Conservation (phyloP, 1,139 yeast species). For the Lodderomyces margitis region DNA sequence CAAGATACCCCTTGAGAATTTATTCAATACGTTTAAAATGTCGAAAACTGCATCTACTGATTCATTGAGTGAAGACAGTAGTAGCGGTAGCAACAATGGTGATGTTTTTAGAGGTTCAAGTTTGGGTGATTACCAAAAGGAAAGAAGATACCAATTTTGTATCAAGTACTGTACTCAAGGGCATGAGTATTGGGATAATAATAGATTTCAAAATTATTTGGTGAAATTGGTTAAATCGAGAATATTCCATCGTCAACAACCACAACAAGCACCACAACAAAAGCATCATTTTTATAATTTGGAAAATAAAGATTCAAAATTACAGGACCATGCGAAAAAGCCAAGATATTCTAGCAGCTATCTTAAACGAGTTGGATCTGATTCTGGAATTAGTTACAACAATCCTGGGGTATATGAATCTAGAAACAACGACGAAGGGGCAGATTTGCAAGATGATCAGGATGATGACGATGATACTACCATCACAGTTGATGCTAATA, state of each 20-base stretch:
- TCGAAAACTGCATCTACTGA: slow-evolving; percentile 11
- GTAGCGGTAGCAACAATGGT: neutral
- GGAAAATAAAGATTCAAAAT: slow-evolving; percentile 9
- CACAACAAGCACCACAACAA: slow-evolving; percentile 2
- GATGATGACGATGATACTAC: slow-evolving; percentile 25
- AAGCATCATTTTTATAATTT: neutral
- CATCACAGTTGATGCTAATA: slow-evolving; percentile 14
- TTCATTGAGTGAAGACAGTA: slow-evolving; percentile 9
- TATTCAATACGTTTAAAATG: slow-evolving; percentile 32
- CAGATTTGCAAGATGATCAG: slow-evolving; percentile 3
- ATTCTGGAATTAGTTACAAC: slow-evolving; percentile 20
- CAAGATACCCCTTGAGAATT: slow-evolving; percentile 45
- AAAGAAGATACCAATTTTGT: slow-evolving; percentile 47
- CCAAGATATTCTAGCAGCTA: slow-evolving; percentile 44
- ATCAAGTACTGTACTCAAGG: slow-evolving; percentile 52
- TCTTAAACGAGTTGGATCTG: slow-evolving; percentile 36
- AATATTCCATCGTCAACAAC: slow-evolving; percentile 10
- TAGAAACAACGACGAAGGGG: neutral
- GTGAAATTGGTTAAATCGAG: slow-evolving; percentile 40
- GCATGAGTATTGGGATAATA: slow-evolving; percentile 78
- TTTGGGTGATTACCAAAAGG: slow-evolving; percentile 10
- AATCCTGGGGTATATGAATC: neutral
- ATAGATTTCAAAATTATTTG: slow-evolving; percentile 55
- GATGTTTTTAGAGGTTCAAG: neutral
- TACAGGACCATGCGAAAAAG: slow-evolving; percentile 22